Evolutionary conservation across 768 basidiomycete species (phyloP).

Genomic region (Lanmaoa pseudosensibilis): DNA sequence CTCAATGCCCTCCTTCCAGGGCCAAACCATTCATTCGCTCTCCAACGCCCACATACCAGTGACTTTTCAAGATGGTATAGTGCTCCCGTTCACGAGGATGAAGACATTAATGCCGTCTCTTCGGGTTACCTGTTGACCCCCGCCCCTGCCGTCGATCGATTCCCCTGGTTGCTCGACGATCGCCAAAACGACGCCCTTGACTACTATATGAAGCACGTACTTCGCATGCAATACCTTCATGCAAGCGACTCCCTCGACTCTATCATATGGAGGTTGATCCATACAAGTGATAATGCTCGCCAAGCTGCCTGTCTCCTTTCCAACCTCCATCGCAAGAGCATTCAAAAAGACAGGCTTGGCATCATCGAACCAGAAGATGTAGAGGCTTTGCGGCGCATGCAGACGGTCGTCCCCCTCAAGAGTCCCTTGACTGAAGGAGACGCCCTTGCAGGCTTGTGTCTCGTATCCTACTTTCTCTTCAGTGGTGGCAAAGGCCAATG

Average conservation of each 20-base stretch:
- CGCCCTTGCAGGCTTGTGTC: conserved; percentile 75
- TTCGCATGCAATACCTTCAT: conserved; percentile 69
- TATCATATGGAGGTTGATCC: conserved; percentile 53
- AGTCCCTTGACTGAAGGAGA: conserved; percentile 52
- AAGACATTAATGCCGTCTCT: conserved; percentile 23
- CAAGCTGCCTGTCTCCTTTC: conserved; percentile 65
- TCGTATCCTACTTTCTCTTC: conserved; percentile 77
- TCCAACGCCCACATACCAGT: conserved; percentile 32
- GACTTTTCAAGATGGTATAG: conserved; percentile 26
- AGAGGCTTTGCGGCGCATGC: conserved; percentile 27
- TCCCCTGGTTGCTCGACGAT: conserved; percentile 11
- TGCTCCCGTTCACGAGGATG: conserved; percentile 9
- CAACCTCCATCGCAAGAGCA: conserved; percentile 47
- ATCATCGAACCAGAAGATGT: conserved; percentile 26
- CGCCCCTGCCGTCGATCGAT: conserved; percentile 8
- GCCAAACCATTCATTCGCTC: conserved; percentile 30
- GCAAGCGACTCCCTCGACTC: conserved; percentile 48
- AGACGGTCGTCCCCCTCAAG: conserved; percentile 21
- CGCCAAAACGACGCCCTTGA: conserved; percentile 23
- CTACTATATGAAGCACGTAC: conserved; percentile 62
- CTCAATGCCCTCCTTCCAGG: conserved; percentile 64
- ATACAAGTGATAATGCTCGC: conserved; percentile 45
- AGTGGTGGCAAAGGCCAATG: conserved; percentile 72
- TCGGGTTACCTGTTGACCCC: conserved; percentile 19
- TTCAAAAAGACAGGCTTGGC: conserved; percentile 25